Percentiles rank a stretch among this genome's conserved stretches.
Evolutionary conservation across 495 filamentous ascomycete species (phyloP).

Genomic region (Xylaria longipes): DNA sequence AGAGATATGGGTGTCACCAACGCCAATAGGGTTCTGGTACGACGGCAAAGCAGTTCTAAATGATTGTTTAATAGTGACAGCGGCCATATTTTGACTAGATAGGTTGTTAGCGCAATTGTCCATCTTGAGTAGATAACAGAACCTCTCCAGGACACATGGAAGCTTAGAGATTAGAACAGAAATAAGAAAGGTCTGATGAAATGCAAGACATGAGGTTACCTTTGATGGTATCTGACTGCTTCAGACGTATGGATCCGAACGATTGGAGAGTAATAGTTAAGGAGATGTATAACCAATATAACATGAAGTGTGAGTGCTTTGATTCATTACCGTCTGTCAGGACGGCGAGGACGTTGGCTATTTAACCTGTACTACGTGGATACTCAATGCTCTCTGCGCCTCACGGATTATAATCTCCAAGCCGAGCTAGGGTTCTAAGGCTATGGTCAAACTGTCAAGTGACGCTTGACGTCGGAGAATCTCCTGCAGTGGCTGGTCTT

Average conservation of each 20-base stretch:
- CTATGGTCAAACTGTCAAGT: too few species aligned
- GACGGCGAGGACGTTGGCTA: background rate
- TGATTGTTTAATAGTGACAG: background rate
- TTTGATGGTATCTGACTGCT: too few species aligned
- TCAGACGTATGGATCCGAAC: background rate
- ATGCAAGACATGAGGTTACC: too few species aligned
- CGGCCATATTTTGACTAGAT: background rate
- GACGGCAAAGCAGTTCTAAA: background rate
- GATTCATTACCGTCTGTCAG: background rate
- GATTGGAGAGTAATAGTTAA: background rate
- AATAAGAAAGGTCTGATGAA: too few species aligned
- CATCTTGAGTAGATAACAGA: too few species aligned
- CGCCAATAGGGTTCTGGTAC: background rate
- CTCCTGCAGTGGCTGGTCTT: background rate
- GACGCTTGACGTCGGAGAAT: too few species aligned
- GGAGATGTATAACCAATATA: background rate
- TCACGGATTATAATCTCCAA: too few species aligned
- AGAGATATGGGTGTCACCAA: background rate
- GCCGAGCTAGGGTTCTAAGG: too few species aligned
- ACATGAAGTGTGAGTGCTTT: background rate
- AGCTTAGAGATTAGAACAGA: too few species aligned
- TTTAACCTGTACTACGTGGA: background rate
- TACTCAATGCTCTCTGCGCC: too few species aligned
- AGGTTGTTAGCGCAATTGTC: too few species aligned
- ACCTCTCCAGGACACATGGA: too few species aligned